Percentiles rank a stretch among this genome's conserved stretches.
Conservation (phyloP, 805 yeast genomes). For the Debaryomyces castellii region DNA sequence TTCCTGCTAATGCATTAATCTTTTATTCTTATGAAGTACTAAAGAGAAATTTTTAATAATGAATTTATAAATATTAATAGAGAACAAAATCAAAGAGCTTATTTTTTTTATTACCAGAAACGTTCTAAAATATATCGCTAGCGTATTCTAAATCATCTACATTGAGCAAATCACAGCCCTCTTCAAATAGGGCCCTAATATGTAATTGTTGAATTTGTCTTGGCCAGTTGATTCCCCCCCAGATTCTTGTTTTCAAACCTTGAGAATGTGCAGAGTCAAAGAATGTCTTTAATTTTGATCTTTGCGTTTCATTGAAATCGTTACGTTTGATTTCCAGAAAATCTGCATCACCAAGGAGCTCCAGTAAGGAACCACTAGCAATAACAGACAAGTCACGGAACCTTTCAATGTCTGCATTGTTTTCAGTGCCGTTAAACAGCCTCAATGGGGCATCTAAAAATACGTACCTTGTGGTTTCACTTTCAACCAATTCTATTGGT, state of each 20-base stretch:
- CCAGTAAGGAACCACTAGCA: slow-evolving; percentile 44
- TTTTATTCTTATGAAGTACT: slow-evolving; percentile 75
- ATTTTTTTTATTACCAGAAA: neutral
- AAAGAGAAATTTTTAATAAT: slow-evolving; percentile 32
- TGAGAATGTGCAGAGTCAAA: slow-evolving; percentile 47
- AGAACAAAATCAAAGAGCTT: neutral
- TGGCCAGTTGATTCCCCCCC: slow-evolving; percentile 79
- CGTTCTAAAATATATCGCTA: slow-evolving; percentile 12
- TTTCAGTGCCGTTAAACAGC: slow-evolving; percentile 13
- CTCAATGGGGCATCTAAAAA: slow-evolving; percentile 57
- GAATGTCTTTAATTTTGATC: slow-evolving; percentile 17
- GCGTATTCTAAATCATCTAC: slow-evolving; percentile 58
- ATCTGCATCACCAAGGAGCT: slow-evolving; percentile 22
- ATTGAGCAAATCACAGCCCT: slow-evolving; percentile 59
- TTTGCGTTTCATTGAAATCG: slow-evolving; percentile 37
- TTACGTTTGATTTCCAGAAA: slow-evolving; percentile 8
- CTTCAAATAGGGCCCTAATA: slow-evolving; percentile 47
- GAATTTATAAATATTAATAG: neutral
- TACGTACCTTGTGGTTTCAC: slow-evolving; percentile 28
- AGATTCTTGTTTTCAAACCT: slow-evolving; percentile 58
- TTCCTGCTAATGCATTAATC: slow-evolving; percentile 88
- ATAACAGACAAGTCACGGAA: slow-evolving; percentile 31
- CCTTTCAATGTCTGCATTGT: slow-evolving; percentile 18
- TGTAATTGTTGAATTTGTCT: slow-evolving; percentile 39
- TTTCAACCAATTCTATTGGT: slow-evolving; percentile 41